These are phyloP conservation scores for Withania somnifera DNA, from an alignment of 305 asterid species.

Conservation along the genomic window DNA sequence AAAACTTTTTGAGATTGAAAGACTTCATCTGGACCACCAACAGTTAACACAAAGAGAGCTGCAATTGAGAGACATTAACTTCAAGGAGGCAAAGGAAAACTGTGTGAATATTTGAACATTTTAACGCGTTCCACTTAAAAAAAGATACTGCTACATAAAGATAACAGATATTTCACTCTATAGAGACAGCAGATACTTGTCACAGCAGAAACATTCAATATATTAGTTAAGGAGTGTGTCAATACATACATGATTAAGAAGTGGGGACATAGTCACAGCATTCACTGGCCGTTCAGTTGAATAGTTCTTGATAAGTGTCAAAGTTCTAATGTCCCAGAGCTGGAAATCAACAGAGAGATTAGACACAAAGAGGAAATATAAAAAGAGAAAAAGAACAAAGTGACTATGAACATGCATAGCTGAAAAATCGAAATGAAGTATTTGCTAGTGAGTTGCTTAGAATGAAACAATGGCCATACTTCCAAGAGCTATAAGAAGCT, in stretches of 20 bases:
- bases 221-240: not conserved
- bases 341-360: slow-evolving; percentile 14
- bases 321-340: slow-evolving; percentile 86
- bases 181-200: not conserved
- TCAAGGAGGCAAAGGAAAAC: not conserved
- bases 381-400: not conserved
- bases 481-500: not conserved
- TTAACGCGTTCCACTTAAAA: not conserved
- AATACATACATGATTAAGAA: slow-evolving; percentile 69
- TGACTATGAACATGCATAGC: not conserved
- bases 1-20: not conserved
- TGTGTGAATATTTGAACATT: not conserved
- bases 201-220: not conserved
- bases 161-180: not conserved
- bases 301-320: slow-evolving; percentile 74
- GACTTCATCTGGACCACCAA: not conserved
- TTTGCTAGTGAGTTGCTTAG: not conserved
- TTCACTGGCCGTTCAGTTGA: slow-evolving; percentile 72
- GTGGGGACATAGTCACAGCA: slow-evolving; percentile 91
- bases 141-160: not conserved
- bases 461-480: not conserved
- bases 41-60: not conserved
- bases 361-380: not conserved
- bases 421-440: not conserved
- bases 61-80: not conserved